These are phyloP conservation scores for Tricharina praecox DNA, from an alignment of 495 filamentous ascomycete species.

Conservation along the genomic window DNA sequence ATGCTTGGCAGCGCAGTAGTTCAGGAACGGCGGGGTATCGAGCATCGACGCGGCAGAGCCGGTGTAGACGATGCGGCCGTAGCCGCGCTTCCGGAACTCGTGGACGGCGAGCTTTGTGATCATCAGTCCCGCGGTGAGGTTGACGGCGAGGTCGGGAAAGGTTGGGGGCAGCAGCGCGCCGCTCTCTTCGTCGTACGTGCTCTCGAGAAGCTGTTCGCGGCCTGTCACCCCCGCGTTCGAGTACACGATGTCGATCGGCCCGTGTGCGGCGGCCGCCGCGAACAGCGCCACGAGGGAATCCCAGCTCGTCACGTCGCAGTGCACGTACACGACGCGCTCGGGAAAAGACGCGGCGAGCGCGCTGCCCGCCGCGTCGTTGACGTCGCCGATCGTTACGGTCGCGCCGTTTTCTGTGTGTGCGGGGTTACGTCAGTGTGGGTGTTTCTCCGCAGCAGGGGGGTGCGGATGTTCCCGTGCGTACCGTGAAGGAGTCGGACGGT, in stretches of 20 bases:
- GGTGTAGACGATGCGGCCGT: constrained; percentile 21
- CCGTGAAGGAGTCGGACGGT: constrained; percentile 30
- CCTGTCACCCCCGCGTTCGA: constrained; percentile 31
- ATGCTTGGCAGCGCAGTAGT: constrained; percentile 29
- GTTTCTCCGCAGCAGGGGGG: no score
- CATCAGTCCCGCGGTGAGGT: constrained; percentile 30
- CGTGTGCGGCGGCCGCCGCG: constrained; percentile 16
- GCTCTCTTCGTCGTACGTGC: constrained; percentile 25
- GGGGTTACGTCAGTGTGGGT: no score
- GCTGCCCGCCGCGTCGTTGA: constrained; percentile 27
- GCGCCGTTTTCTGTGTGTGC: constrained; percentile 13
- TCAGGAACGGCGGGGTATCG: constrained; percentile 24
- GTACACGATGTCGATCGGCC: constrained; percentile 25
- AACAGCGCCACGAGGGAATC: constrained; percentile 25
- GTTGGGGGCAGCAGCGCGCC: constrained; percentile 28
- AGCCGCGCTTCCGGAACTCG: constrained; percentile 29
- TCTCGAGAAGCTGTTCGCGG: constrained; percentile 20
- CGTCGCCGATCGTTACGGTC: constrained; percentile 33
- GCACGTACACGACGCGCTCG: constrained; percentile 19
- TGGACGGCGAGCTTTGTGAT: constrained; percentile 32
- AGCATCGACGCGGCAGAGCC: constrained; percentile 27
- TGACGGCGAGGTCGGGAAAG: constrained; percentile 31
- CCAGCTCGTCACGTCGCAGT: constrained; percentile 28
- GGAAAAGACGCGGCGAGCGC: constrained; percentile 18
- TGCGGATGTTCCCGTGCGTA: constrained; percentile 3